Evolutionary conservation across 306 rosid genomes (phyloP).

Genomic region (Abrus pulchellus): DNA sequence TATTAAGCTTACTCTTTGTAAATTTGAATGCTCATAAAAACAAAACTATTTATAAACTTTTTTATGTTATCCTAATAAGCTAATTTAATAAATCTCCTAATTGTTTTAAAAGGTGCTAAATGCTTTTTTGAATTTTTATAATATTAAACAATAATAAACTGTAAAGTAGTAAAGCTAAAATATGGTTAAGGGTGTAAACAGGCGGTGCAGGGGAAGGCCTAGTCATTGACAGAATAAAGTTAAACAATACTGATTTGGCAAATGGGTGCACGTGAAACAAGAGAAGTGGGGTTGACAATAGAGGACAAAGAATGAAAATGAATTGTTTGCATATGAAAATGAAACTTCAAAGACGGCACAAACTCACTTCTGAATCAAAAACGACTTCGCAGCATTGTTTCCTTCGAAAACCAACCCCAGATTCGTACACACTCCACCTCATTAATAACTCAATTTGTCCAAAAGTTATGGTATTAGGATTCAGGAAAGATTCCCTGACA

Average conservation of each 20-base stretch:
- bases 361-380: not conserved
- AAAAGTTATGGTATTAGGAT: not conserved
- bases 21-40: no score
- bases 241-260: not conserved
- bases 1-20: no score
- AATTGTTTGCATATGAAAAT: conserved; percentile 45
- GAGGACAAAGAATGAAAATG: conserved; percentile 24
- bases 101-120: no score
- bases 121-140: no score
- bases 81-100: no score
- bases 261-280: conserved; percentile 34
- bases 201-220: not conserved
- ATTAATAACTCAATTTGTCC: not conserved
- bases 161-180: no score
- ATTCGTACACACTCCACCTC: not conserved
- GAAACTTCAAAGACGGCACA: conserved; percentile 35
- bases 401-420: conserved; percentile 23
- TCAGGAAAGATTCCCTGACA: not conserved
- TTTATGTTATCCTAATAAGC: no score
- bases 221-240: conserved; percentile 25
- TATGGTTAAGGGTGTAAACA: no score
- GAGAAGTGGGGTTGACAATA: conserved; percentile 16
- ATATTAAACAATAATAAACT: no score
- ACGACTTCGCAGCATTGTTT: conserved; percentile 12
- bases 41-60: no score